Percentiles rank a stretch among this genome's conserved stretches.
Conservation (phyloP, 2,329 filamentous ascomycete genomes). For the Monosporascus sp. region DNA sequence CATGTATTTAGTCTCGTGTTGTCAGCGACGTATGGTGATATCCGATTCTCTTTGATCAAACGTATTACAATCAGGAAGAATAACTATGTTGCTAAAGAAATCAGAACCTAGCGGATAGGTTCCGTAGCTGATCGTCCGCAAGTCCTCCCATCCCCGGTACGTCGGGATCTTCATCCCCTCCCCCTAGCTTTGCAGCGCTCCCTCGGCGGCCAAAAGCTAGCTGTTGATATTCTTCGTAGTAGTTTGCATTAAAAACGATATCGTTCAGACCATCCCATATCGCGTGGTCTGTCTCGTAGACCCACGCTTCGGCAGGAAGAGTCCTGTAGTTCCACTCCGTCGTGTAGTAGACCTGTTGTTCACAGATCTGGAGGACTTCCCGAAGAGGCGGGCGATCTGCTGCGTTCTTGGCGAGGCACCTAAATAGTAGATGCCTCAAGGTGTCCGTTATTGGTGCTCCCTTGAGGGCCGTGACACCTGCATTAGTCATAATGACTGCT, state of each 20-base stretch:
- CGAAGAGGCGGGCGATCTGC: not conserved
- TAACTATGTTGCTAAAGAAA: too few species aligned
- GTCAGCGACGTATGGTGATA: too few species aligned
- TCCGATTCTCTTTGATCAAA: too few species aligned
- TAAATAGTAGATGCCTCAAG: not conserved
- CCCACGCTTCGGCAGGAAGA: not conserved
- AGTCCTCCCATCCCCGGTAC: too few species aligned
- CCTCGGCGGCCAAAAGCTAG: not conserved
- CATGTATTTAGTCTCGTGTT: too few species aligned
- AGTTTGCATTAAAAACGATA: not conserved
- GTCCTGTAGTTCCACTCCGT: not conserved
- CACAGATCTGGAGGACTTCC: not conserved
- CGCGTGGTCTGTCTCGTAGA: not conserved
- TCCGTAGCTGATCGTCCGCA: too few species aligned
- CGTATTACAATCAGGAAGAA: too few species aligned
- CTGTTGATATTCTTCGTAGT: not conserved
- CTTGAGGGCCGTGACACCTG: not conserved
- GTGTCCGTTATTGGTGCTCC: not conserved
- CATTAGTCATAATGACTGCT: not conserved
- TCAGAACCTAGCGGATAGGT: too few species aligned
- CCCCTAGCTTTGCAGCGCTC: too few species aligned
- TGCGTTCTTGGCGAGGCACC: not conserved
- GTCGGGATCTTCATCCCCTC: too few species aligned
- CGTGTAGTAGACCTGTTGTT: not conserved
- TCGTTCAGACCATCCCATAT: not conserved